These are phyloP conservation scores for Radiomyces spectabilis DNA, from an alignment of 192 early-diverging fungal genomes.

Conservation along the genomic window DNA sequence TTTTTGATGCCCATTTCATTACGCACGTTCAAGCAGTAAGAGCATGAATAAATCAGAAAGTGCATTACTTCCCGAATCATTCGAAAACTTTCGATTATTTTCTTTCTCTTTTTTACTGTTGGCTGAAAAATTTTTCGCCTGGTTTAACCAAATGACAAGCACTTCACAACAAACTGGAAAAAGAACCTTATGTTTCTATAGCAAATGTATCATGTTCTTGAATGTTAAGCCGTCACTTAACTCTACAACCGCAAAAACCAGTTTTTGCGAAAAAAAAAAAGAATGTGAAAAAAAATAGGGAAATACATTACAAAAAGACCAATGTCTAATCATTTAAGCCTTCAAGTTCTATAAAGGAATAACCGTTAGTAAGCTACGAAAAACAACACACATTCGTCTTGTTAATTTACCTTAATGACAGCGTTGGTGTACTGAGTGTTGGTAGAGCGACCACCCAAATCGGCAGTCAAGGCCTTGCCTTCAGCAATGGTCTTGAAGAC, in stretches of 20 bases:
- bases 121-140: too few species aligned
- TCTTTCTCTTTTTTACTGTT: too few species aligned
- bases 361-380: not conserved
- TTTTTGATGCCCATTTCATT: too few species aligned
- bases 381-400: not conserved
- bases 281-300: not conserved
- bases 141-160: too few species aligned
- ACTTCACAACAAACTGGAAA: too few species aligned
- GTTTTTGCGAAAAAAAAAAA: not conserved
- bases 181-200: too few species aligned
- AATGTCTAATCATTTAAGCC: not conserved
- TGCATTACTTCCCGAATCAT: too few species aligned
- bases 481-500: slow-evolving; percentile 94
- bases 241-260: not conserved
- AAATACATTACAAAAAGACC: not conserved
- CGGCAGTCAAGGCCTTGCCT: slow-evolving; percentile 80
- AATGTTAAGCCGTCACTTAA: too few species aligned
- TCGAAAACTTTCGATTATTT: too few species aligned
- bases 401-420: slow-evolving; percentile 54
- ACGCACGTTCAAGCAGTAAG: too few species aligned
- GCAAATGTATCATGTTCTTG: too few species aligned
- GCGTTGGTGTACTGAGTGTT: slow-evolving; percentile 81
- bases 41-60: too few species aligned
- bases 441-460: slow-evolving; percentile 82
- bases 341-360: slow-evolving; percentile 4